Percentiles rank a stretch among this genome's conserved stretches.
Conservation (phyloP, 1,284 basidiomycete species). For the Irpex lacteus region DNA sequence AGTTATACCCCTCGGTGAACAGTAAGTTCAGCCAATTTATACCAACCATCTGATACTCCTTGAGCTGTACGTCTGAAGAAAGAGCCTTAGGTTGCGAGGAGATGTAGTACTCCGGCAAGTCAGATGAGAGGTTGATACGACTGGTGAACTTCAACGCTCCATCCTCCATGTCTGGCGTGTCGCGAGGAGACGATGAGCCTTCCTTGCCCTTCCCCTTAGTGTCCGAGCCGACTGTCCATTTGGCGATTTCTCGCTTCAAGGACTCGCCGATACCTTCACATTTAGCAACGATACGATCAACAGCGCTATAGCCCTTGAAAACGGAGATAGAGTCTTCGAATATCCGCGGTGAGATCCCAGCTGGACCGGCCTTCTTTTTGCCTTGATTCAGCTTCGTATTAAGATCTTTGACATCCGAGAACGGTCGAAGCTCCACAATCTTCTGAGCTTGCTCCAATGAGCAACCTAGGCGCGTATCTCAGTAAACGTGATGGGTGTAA, state of each 20-base stretch:
- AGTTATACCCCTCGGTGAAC: conserved; percentile 80
- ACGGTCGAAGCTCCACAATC: conserved; percentile 84
- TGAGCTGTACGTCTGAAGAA: conserved; percentile 72
- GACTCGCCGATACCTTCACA: conserved; percentile 85
- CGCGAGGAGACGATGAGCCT: conserved; percentile 21
- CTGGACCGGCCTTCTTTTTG: conserved; percentile 76
- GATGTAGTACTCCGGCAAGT: conserved; percentile 63
- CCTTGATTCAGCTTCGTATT: conserved; percentile 77
- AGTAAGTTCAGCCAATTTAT: conserved; percentile 96
- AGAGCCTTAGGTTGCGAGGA: conserved; percentile 75
- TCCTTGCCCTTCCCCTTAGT: conserved; percentile 43
- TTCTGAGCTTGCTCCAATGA: conserved; percentile 77
- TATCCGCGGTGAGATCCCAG: conserved; percentile 84
- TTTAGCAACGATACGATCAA: conserved; percentile 85
- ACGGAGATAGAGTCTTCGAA: conserved; percentile 91
- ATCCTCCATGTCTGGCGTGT: conserved; percentile 42
- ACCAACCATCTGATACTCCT: conserved; percentile 97
- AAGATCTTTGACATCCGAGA: conserved; percentile 75
- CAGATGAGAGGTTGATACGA: conserved; percentile 37
- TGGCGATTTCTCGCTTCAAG: conserved; percentile 67
- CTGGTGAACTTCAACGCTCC: conserved; percentile 60
- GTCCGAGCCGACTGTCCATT: conserved; percentile 60
- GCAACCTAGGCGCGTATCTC: conserved; percentile 59
- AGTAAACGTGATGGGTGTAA: conserved; percentile 9
- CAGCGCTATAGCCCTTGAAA: conserved; percentile 87